Conservation (phyloP, 768 basidiomycete species). For the Macrolepiota dolichaula region DNA sequence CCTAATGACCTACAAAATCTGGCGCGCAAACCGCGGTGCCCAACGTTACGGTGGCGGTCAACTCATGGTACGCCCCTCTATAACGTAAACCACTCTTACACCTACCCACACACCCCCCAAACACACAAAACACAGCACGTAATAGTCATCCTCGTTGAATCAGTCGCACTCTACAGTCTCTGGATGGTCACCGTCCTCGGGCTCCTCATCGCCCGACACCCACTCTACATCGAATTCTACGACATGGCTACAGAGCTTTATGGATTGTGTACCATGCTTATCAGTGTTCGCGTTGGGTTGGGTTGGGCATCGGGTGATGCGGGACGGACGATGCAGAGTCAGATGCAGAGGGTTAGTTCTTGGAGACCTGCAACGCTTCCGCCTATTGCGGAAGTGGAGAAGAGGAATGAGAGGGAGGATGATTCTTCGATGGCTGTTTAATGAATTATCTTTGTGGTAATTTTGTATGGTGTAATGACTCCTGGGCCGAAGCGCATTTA, state of each 20-base stretch:
- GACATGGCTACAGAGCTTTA: constrained; percentile 13
- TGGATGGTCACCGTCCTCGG: constrained; percentile 18
- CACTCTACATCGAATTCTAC: constrained; percentile 15
- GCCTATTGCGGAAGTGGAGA: neutral
- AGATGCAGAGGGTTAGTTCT: neutral
- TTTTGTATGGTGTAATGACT: neutral
- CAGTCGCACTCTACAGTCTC: constrained; percentile 18
- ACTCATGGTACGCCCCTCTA: neutral
- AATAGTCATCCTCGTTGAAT: constrained; percentile 15
- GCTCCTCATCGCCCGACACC: constrained; percentile 10
- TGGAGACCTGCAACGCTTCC: neutral
- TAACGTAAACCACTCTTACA: neutral
- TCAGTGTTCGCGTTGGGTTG: constrained; percentile 11
- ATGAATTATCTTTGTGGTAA: neutral
- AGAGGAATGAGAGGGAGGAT: neutral
- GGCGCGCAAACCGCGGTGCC: neutral
- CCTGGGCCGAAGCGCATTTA: too few relatives aligned
- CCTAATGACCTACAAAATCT: constrained; percentile 2
- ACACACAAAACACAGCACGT: neutral
- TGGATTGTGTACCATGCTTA: constrained; percentile 10
- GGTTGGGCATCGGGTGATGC: constrained; percentile 3
- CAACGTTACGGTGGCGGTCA: constrained; percentile 1
- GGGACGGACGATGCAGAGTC: neutral
- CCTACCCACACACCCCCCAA: neutral
- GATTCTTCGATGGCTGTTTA: neutral